Evolutionary conservation across 345 rosid species (phyloP), one percentile per base, ranked within the genome.

Genomic region (Brassica juncea): DNA sequence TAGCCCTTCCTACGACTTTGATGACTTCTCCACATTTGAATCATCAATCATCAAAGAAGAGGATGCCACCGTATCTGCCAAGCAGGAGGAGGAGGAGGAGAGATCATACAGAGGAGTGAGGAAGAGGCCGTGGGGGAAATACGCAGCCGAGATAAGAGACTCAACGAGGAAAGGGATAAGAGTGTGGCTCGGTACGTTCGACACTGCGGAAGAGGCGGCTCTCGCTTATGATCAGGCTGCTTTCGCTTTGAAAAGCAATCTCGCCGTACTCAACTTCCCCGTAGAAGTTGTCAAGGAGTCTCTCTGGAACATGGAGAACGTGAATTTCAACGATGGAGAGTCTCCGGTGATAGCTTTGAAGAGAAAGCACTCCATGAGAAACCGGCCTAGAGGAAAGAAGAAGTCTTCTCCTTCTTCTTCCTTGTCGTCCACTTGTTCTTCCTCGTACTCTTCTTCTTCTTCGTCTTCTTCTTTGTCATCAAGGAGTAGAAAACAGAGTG

Each of bases 171-270:
- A 88, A 25, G 94, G 94, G 2, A 80, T 80, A 5, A 74, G 97
- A 74, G 94, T 92, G 8, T 92, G 97, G 97, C 86, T 92, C 0
- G 94, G 97, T 19, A 92, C 97, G 2, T 92, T 90, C 21, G 89
- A 88, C 44, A 87, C 84, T 0, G 90, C 88, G 0, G 94, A 91
- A 80, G 92, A 85, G 1, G 97, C 94, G 0, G 97, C 97, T 66
- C 27, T 88, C 9, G 97, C 94, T 25, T 92, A 92, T 27, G 97
- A 92, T 55, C 97, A 88, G 30, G 97, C 97, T 0, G 97, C 97
- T 59, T 87, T 88, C 27, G 69, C 86, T 0, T 73, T 89, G 75
- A 82, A 86, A 42, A 93, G 97, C 1, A 23, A 80, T 4, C 42
- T 81, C 61, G 94, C 97, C 0, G 61, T 88, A 6, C 89, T 92